A percentile compares a stretch with the other conserved stretches of the same genome.
Evolutionary conservation across 257 asterid species (phyloP).

Genomic region (Cinchona pubescens): DNA sequence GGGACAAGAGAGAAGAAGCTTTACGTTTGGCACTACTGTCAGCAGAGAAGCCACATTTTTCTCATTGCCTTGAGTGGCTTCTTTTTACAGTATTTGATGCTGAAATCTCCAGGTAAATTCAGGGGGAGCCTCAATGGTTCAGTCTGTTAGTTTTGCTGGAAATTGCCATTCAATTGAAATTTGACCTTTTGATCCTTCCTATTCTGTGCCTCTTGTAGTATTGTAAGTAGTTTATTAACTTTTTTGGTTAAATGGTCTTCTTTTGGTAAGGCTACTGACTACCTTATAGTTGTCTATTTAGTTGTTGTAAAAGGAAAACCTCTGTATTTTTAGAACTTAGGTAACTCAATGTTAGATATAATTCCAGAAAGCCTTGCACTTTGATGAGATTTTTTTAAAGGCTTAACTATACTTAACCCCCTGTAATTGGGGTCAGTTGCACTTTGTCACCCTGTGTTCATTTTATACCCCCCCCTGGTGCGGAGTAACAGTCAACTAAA

Average conservation of each 20-base stretch:
- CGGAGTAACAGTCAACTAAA: too few species aligned
- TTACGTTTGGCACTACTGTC: conserved; percentile 84
- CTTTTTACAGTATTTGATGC: conserved; percentile 98
- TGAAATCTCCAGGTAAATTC: conserved; percentile 76
- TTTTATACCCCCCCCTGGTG: too few species aligned
- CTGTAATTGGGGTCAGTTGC: too few species aligned
- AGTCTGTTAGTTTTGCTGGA: background rate
- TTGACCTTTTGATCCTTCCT: background rate
- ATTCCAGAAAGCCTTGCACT: background rate
- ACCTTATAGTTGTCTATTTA: background rate
- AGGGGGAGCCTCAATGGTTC: background rate
- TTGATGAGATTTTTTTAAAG: background rate
- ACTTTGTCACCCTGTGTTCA: too few species aligned
- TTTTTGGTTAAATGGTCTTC: background rate
- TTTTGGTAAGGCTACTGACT: background rate
- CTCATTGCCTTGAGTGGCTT: conserved; percentile 99
- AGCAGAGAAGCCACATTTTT: conserved; percentile 98
- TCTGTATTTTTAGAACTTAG: background rate
- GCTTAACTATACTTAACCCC: too few species aligned
- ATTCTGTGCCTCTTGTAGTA: background rate
- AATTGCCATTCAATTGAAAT: background rate
- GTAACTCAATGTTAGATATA: background rate
- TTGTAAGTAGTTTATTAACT: background rate
- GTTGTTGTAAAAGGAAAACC: background rate
- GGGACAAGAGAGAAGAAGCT: conserved; percentile 96